A percentile compares a stretch with the other conserved stretches of the same genome.
Evolutionary conservation across 2,329 filamentous ascomycete species (phyloP).

Genomic region (Apiospora kogelbergensis): DNA sequence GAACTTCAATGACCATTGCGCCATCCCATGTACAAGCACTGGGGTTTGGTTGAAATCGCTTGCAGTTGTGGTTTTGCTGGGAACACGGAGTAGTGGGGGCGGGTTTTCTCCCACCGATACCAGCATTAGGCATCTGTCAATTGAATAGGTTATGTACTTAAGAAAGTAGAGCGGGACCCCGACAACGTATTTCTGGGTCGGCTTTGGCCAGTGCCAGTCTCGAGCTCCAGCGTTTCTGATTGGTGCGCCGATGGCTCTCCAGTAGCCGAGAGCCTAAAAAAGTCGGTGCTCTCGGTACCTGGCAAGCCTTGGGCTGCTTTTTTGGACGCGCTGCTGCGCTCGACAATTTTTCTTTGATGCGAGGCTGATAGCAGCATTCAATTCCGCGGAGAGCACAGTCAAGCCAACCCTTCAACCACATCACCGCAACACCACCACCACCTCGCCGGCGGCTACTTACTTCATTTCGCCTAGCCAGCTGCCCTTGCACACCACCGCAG

Average conservation of each 20-base stretch:
- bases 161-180: background rate
- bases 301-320: background rate
- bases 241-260: background rate
- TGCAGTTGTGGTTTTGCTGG: background rate
- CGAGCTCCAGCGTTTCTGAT: background rate
- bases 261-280: background rate
- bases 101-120: background rate
- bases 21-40: background rate
- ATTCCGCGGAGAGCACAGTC: background rate
- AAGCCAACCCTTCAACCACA: background rate
- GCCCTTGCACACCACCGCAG: background rate
- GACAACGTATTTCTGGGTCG: background rate
- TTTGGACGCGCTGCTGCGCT: background rate
- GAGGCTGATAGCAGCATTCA: constrained; percentile 1
- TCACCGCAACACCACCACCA: background rate
- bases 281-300: background rate
- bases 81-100: background rate
- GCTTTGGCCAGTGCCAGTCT: background rate
- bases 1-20: background rate
- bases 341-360: constrained; percentile 6
- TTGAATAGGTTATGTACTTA: background rate
- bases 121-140: no score
- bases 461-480: background rate
- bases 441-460: background rate
- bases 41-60: background rate